Percentiles rank a stretch among this genome's conserved stretches.
phyloP scores from a whole-genome alignment of 2,329 filamentous ascomycete species.

The Emmonsiellopsis sp. region DNA sequence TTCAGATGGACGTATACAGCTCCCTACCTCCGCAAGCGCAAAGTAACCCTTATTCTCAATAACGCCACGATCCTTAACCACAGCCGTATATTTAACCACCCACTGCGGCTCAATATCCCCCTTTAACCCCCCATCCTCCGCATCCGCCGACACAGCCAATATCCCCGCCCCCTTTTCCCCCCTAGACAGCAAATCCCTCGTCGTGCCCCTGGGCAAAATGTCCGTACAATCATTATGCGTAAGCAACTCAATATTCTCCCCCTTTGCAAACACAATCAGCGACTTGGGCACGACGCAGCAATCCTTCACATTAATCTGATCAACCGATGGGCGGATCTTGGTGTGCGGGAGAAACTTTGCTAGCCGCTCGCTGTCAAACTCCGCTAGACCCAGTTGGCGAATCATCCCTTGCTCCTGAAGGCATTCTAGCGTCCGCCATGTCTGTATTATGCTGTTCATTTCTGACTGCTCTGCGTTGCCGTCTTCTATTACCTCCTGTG shows the following conservation, averaged over 20 bases:
- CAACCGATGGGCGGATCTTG: constrained; percentile 65
- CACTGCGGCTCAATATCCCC: constrained; percentile 81
- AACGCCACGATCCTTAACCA: constrained; percentile 85
- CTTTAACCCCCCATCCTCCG: constrained; percentile 49
- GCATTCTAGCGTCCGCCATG: constrained; percentile 59
- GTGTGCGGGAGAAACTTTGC: constrained; percentile 65
- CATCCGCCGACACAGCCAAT: constrained; percentile 51
- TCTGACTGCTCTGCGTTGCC: constrained; percentile 14
- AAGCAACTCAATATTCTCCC: constrained; percentile 72
- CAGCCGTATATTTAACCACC: constrained; percentile 96
- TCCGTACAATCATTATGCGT: constrained; percentile 94
- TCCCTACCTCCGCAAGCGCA: constrained; percentile 65
- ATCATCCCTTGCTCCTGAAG: constrained; percentile 65
- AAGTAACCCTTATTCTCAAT: constrained; percentile 99
- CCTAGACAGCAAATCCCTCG: constrained; percentile 72
- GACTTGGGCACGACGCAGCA: constrained; percentile 93
- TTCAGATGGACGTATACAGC: constrained; percentile 29
- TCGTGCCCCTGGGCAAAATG: constrained; percentile 75
- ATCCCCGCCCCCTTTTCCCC: constrained; percentile 65
- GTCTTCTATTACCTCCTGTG: background rate
- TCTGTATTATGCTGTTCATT: constrained; percentile 57
- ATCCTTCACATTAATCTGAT: constrained; percentile 94
- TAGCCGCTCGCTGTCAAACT: constrained; percentile 82
- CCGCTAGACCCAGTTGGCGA: constrained; percentile 70
- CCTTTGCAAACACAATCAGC: constrained; percentile 73